Conservation (phyloP, 306 rosid genomes). For the Quercus parvula region DNA sequence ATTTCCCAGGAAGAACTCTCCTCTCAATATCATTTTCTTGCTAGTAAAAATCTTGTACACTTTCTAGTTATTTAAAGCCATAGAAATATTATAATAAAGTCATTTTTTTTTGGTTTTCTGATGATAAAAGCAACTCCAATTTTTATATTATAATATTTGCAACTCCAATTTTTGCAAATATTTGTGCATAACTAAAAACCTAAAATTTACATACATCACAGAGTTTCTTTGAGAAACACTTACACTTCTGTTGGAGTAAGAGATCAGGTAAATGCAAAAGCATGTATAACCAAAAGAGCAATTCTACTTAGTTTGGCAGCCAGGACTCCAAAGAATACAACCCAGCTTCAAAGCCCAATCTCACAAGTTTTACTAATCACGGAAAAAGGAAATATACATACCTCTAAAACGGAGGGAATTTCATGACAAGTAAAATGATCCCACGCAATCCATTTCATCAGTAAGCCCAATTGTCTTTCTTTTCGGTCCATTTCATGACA, state of each 20-base stretch:
- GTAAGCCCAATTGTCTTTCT: background rate
- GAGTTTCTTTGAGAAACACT: background rate
- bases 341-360: background rate
- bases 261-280: background rate
- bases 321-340: background rate
- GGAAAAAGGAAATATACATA: background rate
- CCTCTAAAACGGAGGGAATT: background rate
- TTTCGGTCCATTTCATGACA: background rate
- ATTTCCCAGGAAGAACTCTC: background rate
- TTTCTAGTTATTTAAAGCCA: background rate
- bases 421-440: background rate
- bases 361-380: background rate
- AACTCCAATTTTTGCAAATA: constrained; percentile 82
- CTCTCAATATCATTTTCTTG: background rate
- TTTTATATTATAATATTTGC: constrained; percentile 17
- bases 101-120: background rate
- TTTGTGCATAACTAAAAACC: constrained; percentile 94
- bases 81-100: background rate
- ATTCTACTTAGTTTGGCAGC: background rate
- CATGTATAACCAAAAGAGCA: background rate
- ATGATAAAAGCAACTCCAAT: background rate
- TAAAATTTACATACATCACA: constrained; percentile 28
- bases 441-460: background rate
- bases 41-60: background rate
- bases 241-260: background rate